Conservation (phyloP, 73 alveolate species). For the Paramecium pentaurelia region DNA sequence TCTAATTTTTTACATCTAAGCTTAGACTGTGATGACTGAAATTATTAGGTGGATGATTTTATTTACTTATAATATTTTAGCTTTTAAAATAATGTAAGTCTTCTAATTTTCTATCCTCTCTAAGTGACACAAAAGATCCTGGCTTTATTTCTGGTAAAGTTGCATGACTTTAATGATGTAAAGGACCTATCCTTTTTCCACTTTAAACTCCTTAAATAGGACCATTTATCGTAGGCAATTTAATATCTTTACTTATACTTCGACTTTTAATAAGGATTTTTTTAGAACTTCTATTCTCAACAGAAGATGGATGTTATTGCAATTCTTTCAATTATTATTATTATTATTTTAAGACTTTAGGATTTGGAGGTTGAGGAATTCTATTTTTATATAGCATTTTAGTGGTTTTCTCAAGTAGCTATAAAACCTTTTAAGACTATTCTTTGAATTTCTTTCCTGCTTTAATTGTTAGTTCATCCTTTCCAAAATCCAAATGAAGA, state of each 20-base stretch:
- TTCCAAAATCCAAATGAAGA: neutral
- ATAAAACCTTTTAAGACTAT: neutral
- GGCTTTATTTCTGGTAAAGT: neutral
- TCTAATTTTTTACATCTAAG: neutral
- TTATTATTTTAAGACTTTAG: neutral
- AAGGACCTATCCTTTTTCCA: neutral
- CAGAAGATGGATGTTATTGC: neutral
- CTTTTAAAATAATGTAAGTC: neutral
- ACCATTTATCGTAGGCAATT: neutral
- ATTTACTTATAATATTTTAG: neutral
- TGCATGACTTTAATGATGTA: neutral
- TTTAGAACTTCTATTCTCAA: neutral
- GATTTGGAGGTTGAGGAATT: neutral
- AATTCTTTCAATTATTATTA: neutral
- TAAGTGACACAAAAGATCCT: neutral
- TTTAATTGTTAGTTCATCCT: neutral
- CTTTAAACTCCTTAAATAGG: neutral
- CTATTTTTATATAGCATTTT: neutral
- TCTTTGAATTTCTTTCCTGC: neutral
- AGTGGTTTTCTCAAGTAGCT: neutral
- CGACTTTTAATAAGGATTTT: neutral
- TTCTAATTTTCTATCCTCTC: neutral
- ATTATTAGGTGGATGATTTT: neutral
- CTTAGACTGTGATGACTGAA: neutral
- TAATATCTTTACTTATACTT: neutral